Conservation (phyloP, 1,139 yeast genomes). For the Yamadazyma jaroonii region DNA sequence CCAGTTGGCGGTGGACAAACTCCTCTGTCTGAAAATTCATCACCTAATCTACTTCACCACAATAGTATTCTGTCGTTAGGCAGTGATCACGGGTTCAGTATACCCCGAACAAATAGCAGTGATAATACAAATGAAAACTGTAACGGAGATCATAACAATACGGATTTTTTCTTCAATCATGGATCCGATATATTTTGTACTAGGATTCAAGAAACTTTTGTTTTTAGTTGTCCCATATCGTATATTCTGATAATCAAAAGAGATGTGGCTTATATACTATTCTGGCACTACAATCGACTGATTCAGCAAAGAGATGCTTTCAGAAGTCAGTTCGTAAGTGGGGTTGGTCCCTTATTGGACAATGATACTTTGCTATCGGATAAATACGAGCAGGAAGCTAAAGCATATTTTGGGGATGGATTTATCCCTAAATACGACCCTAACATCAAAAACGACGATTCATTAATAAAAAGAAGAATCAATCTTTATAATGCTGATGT, state of each 20-base stretch:
- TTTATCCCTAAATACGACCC: slow-evolving; percentile 12
- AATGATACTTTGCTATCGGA: slow-evolving; percentile 3
- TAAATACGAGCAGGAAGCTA: slow-evolving; percentile 8
- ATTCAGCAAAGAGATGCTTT: slow-evolving; percentile 7
- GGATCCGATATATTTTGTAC: slow-evolving; percentile 8
- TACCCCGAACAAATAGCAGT: not conserved
- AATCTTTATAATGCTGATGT: slow-evolving; percentile 7
- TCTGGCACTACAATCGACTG: slow-evolving; percentile 13
- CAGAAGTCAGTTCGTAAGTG: slow-evolving; percentile 7
- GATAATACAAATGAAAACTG: not conserved
- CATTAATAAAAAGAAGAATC: slow-evolving; percentile 5
- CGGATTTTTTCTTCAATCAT: slow-evolving; percentile 11
- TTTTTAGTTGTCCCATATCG: slow-evolving; percentile 13
- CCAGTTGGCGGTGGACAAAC: not conserved
- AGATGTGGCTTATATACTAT: slow-evolving; percentile 11
- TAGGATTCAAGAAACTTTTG: slow-evolving; percentile 10
- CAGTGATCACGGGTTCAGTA: not conserved
- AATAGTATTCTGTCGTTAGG: not conserved
- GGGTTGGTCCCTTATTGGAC: slow-evolving; percentile 10
- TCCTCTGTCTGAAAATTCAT: slow-evolving; percentile 3
- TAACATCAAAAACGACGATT: slow-evolving; percentile 5
- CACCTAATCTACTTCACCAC: not conserved
- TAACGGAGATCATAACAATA: slow-evolving; percentile 5
- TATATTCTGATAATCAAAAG: slow-evolving; percentile 11
- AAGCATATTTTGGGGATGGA: slow-evolving; percentile 10